phyloP scores from a whole-genome alignment of 306 rosid genomes.

The Luffa acutangula region DNA sequence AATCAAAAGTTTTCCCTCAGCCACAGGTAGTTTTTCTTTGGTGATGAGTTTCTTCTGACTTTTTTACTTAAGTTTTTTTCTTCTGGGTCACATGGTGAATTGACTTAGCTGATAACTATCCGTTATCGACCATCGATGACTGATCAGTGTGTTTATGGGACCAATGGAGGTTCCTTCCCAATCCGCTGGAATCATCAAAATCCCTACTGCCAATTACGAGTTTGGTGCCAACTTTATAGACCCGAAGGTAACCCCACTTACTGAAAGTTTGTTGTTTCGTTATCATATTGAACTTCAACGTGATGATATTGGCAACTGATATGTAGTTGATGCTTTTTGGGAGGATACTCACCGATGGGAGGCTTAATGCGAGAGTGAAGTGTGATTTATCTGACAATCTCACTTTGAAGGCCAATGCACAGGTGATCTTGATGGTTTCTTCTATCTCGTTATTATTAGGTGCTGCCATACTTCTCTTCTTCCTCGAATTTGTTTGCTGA shows the following conservation, averaged over 20 bases:
- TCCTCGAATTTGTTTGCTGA: background rate
- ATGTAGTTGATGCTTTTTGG: conserved; percentile 88
- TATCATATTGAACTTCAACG: background rate
- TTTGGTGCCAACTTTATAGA: conserved; percentile 92
- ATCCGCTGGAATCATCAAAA: conserved; percentile 70
- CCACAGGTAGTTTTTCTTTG: conserved; percentile 54
- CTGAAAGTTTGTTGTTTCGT: background rate
- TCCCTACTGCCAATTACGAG: conserved; percentile 84
- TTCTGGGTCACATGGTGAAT: background rate
- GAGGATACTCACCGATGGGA: conserved; percentile 81
- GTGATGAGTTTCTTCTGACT: background rate
- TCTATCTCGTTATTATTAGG: background rate
- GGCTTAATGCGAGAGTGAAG: conserved; percentile 79
- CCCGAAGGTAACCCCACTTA: conserved; percentile 47
- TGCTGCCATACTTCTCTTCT: background rate
- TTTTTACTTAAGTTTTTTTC: background rate
- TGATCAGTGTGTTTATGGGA: conserved; percentile 75
- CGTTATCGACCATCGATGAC: background rate
- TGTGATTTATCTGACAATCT: conserved; percentile 72
- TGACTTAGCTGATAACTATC: background rate
- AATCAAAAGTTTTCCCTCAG: conserved; percentile 86
- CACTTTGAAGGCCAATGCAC: conserved; percentile 82
- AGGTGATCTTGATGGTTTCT: conserved; percentile 31
- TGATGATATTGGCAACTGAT: background rate
- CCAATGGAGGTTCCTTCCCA: conserved; percentile 86